Evolutionary conservation across 73 alveolate species (phyloP).

Genomic region (Symbiodinium natans): DNA sequence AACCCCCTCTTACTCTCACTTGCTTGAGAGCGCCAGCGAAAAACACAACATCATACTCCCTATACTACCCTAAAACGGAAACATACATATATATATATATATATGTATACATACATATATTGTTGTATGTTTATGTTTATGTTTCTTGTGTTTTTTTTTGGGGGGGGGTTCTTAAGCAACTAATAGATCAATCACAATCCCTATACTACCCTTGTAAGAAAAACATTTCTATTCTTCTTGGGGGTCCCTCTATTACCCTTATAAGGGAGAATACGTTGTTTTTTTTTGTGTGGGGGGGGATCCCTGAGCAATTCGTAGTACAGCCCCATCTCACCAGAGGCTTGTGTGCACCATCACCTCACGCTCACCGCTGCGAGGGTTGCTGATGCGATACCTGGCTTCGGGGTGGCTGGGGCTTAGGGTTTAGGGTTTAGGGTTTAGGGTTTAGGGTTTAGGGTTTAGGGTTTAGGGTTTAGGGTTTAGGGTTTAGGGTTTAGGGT

Average conservation of each 20-base stretch:
- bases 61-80: not conserved
- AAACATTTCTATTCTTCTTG: not conserved
- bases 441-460: not conserved
- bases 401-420: not conserved
- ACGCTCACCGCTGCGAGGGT: constrained; percentile 1
- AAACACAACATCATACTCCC: not conserved
- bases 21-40: not conserved
- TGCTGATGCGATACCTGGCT: constrained; percentile 2
- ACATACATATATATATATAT: too few relatives aligned
- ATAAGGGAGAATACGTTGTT: not conserved
- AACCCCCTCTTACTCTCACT: too few relatives aligned
- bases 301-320: not conserved
- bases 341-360: not conserved
- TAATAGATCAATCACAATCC: too few relatives aligned
- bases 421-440: not conserved
- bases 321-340: not conserved
- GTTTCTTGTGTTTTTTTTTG: too few relatives aligned
- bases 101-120: not conserved
- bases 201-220: too few relatives aligned
- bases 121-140: too few relatives aligned
- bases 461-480: too few relatives aligned
- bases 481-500: too few relatives aligned
- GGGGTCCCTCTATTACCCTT: not conserved
- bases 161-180: too few relatives aligned
- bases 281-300: too few relatives aligned